Conservation (phyloP, 768 basidiomycete species). For the Glaciozyma martinii region DNA sequence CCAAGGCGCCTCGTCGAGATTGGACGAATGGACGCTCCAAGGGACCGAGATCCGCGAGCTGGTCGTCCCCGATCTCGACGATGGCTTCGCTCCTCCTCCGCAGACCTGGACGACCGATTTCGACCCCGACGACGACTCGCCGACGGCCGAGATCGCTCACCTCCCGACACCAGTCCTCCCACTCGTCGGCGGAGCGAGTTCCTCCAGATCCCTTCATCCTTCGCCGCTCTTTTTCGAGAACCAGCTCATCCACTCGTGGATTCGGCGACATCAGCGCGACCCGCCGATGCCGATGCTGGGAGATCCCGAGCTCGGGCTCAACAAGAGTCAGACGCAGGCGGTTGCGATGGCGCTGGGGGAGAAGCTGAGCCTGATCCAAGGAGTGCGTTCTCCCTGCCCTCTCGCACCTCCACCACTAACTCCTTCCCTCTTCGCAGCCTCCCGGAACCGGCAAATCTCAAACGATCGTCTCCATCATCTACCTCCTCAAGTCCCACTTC, state of each 20-base stretch:
- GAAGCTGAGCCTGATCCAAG: slow-evolving; percentile 71
- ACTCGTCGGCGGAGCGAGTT: neutral
- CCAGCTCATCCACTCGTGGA: slow-evolving; percentile 74
- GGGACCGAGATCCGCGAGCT: slow-evolving; percentile 68
- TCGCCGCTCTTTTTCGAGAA: slow-evolving; percentile 56
- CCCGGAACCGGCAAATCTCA: slow-evolving; percentile 90
- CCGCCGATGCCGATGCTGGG: slow-evolving; percentile 62
- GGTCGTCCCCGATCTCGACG: slow-evolving; percentile 52
- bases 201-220: neutral
- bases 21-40: slow-evolving; percentile 51
- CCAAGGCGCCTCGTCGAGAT: slow-evolving; percentile 25
- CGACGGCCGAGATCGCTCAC: slow-evolving; percentile 38
- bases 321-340: slow-evolving; percentile 67
- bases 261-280: slow-evolving; percentile 52
- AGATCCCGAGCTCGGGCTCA: slow-evolving; percentile 66
- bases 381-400: slow-evolving; percentile 42
- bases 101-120: slow-evolving; percentile 41
- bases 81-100: slow-evolving; percentile 7
- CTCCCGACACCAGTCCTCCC: slow-evolving; percentile 37
- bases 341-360: slow-evolving; percentile 80
- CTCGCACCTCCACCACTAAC: slow-evolving; percentile 1
- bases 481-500: slow-evolving; percentile 55
- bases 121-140: slow-evolving; percentile 56
- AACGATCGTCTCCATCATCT: slow-evolving; percentile 39
- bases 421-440: slow-evolving; percentile 47